Percentiles rank a stretch among this genome's conserved stretches.
Evolutionary conservation across 345 rosid genomes (phyloP).

Genomic region (Eutrema heterophyllum): DNA sequence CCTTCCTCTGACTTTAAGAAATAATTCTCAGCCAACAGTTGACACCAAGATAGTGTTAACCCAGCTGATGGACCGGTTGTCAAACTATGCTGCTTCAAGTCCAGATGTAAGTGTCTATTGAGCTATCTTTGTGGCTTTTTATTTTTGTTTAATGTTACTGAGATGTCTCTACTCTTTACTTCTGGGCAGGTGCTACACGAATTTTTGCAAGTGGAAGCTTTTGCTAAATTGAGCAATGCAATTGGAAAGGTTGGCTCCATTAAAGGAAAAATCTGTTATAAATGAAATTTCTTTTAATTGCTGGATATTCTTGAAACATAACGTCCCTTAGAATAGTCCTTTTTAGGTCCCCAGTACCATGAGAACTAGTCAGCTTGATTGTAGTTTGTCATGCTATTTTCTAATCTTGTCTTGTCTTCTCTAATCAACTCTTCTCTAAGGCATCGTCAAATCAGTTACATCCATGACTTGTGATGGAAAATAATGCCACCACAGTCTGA

Average conservation of each 20-base stretch:
- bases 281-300: not conserved
- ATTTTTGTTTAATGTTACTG: not conserved
- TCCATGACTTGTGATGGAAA: not conserved
- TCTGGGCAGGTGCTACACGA: conserved; percentile 58
- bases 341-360: conserved; percentile 10
- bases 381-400: not conserved
- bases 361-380: conserved; percentile 9
- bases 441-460: not conserved
- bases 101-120: conserved; percentile 49
- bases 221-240: conserved; percentile 72
- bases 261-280: not conserved
- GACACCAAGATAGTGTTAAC: conserved; percentile 84
- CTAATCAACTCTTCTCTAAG: not conserved
- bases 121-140: not conserved
- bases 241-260: conserved; percentile 66
- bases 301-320: conserved; percentile 4
- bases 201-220: conserved; percentile 93
- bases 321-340: not conserved
- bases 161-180: not conserved
- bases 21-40: conserved; percentile 62
- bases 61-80: conserved; percentile 84
- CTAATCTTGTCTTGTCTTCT: not conserved
- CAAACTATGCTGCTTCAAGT: conserved; percentile 85
- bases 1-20: conserved; percentile 16
- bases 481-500: not conserved